A percentile compares a stretch with the other conserved stretches of the same genome.
Evolutionary conservation across 2,329 filamentous ascomycete species (phyloP).

Genomic region (Penicillium sp.): DNA sequence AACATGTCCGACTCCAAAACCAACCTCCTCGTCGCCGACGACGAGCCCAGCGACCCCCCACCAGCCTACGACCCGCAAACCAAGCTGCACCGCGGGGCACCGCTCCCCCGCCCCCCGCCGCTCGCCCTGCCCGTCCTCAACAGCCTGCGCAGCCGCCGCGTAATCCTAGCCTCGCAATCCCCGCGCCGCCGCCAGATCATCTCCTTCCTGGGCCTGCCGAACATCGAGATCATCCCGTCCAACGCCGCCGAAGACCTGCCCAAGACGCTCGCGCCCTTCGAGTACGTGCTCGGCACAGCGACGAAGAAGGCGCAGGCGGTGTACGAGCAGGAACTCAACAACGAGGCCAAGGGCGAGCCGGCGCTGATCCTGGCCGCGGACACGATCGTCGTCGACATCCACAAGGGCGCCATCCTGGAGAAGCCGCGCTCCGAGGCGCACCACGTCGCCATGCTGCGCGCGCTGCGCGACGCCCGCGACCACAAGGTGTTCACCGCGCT

Average conservation of each 20-base stretch:
- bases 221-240: conserved; percentile 81
- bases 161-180: conserved; percentile 87
- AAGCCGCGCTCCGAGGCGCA: conserved; percentile 81
- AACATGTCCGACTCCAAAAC: conserved; percentile 35
- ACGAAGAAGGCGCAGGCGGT: conserved; percentile 78
- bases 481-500: conserved; percentile 88
- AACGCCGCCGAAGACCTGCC: conserved; percentile 79
- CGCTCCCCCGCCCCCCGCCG: conserved; percentile 49
- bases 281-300: conserved; percentile 88
- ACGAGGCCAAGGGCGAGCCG: conserved; percentile 62
- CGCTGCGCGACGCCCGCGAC: conserved; percentile 69
- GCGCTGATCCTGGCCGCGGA: conserved; percentile 85
- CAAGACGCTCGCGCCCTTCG: conserved; percentile 74
- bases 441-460: conserved; percentile 79
- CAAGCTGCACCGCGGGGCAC: conserved; percentile 20
- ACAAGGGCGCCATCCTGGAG: conserved; percentile 75
- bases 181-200: conserved; percentile 81
- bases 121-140: conserved; percentile 77
- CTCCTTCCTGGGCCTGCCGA: conserved; percentile 70
- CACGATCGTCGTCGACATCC: conserved; percentile 74
- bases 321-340: conserved; percentile 58
- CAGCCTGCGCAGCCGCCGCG: conserved; percentile 70
- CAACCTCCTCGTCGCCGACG: conserved; percentile 22
- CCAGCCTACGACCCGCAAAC: conserved; percentile 35
- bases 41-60: conserved; percentile 28